phyloP scores from a whole-genome alignment of 345 rosid genomes.

The Euphorbia peplus region DNA sequence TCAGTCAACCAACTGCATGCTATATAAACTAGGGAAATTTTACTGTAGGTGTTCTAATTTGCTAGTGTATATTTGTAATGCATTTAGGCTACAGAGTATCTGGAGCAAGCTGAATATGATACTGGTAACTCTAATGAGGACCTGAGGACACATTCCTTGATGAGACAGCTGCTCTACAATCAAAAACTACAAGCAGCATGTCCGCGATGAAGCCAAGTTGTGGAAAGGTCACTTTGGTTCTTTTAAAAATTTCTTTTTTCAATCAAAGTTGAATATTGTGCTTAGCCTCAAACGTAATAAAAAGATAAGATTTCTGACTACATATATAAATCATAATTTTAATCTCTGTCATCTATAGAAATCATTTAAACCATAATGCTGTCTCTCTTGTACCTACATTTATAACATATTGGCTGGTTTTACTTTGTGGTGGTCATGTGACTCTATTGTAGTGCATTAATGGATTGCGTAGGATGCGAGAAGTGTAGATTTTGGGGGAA shows the following conservation, averaged over 20 bases:
- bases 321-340: no score
- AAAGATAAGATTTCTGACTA: no score
- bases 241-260: constrained; percentile 70
- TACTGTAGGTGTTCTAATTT: neutral
- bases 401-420: neutral
- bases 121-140: constrained; percentile 82
- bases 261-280: no score
- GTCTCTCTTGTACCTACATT: neutral
- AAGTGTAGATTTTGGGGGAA: constrained; percentile 98
- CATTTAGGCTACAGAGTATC: constrained; percentile 68
- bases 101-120: constrained; percentile 83
- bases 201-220: constrained; percentile 92
- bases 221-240: constrained; percentile 97
- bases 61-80: constrained; percentile 2
- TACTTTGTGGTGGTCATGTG: neutral
- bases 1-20: neutral
- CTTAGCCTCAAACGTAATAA: neutral
- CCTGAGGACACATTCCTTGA: constrained; percentile 70
- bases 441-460: constrained; percentile 68
- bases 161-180: constrained; percentile 70
- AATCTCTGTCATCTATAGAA: neutral
- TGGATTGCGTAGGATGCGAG: constrained; percentile 98
- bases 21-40: no score
- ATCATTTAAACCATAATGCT: neutral
- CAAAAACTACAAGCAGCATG: constrained; percentile 84